These are phyloP conservation scores for Populus tomentosa DNA, from an alignment of 441 rosid genomes.

Conservation along the genomic window DNA sequence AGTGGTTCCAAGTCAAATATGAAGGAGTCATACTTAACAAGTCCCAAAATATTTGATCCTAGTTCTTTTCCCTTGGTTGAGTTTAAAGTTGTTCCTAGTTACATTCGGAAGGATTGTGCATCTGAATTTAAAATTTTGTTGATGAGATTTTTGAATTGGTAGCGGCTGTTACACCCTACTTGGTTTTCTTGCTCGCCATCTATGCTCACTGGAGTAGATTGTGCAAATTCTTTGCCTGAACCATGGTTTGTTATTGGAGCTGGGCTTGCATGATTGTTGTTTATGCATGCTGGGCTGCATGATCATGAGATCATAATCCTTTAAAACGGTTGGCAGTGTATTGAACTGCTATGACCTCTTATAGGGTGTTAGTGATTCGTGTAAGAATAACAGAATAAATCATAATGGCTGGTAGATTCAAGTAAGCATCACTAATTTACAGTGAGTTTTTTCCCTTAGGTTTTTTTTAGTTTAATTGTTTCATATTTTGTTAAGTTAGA, in stretches of 20 bases:
- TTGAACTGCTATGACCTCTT: too few species aligned
- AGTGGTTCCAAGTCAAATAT: constrained; percentile 95
- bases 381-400: too few species aligned
- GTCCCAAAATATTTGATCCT: constrained; percentile 58
- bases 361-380: too few species aligned
- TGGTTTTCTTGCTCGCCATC: background rate
- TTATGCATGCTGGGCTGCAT: too few species aligned
- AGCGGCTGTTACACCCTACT: background rate
- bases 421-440: too few species aligned
- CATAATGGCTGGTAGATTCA: too few species aligned
- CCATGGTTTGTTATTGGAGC: background rate
- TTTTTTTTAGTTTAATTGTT: too few species aligned
- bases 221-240: background rate
- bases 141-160: background rate
- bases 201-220: background rate
- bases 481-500: too few species aligned
- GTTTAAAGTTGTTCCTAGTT: background rate
- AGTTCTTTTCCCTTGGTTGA: background rate
- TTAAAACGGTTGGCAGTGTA: too few species aligned
- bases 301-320: too few species aligned
- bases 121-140: background rate
- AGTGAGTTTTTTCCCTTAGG: too few species aligned
- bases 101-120: background rate
- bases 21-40: constrained; percentile 97
- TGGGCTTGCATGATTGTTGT: background rate